Percentiles rank a stretch among this genome's conserved stretches.
Evolutionary conservation across 2,329 filamentous ascomycete genomes (phyloP).

Genomic region (Fusarium secorum): DNA sequence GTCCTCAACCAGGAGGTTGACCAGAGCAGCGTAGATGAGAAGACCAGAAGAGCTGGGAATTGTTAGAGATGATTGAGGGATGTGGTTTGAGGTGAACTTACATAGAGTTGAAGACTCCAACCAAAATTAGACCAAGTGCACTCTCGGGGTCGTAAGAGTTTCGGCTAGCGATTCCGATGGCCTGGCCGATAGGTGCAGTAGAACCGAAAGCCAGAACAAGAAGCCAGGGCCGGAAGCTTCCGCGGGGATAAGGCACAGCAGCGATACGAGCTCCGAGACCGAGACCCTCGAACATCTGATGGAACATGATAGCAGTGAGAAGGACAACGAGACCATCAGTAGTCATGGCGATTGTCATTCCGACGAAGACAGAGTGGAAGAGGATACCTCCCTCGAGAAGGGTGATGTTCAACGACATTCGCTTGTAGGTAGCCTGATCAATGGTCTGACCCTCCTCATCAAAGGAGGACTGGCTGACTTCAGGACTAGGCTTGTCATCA

Average conservation of each 20-base stretch:
- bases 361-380: slow-evolving; percentile 80
- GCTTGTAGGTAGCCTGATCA: slow-evolving; percentile 61
- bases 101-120: slow-evolving; percentile 72
- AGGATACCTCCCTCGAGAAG: slow-evolving; percentile 80
- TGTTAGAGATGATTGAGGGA: not conserved
- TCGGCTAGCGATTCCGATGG: slow-evolving; percentile 65
- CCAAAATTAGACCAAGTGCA: slow-evolving; percentile 69
- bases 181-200: slow-evolving; percentile 70
- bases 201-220: slow-evolving; percentile 69
- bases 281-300: slow-evolving; percentile 74
- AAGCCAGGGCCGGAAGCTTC: slow-evolving; percentile 66
- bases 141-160: slow-evolving; percentile 69
- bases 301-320: slow-evolving; percentile 74
- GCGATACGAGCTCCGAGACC: slow-evolving; percentile 76
- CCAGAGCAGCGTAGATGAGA: slow-evolving; percentile 68
- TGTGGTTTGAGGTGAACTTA: slow-evolving; percentile 43
- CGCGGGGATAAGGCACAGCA: slow-evolving; percentile 66
- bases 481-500: slow-evolving; percentile 44
- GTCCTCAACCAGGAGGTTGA: slow-evolving; percentile 70
- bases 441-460: slow-evolving; percentile 56
- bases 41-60: slow-evolving; percentile 62
- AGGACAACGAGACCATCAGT: slow-evolving; percentile 72
- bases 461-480: slow-evolving; percentile 45
- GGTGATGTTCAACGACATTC: slow-evolving; percentile 75
- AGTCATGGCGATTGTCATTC: slow-evolving; percentile 75